phyloP scores from a whole-genome alignment of 768 basidiomycete species.

The Tephrocybe sp. region DNA sequence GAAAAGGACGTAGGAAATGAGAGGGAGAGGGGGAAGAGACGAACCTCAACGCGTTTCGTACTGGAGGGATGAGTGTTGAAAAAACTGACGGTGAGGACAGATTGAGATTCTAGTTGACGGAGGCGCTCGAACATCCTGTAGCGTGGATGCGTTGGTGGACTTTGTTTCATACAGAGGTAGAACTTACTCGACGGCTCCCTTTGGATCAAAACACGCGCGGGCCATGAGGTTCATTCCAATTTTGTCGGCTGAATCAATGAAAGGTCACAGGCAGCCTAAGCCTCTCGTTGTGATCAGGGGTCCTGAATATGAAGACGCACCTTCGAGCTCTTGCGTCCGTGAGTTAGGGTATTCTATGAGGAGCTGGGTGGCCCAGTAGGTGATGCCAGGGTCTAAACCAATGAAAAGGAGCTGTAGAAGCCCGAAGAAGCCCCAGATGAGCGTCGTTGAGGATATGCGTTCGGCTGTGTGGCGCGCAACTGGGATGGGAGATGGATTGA shows the following conservation, averaged over 20 bases:
- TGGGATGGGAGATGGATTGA: slow-evolving; percentile 1
- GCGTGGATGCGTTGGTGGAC: not conserved
- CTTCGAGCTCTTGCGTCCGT: slow-evolving; percentile 78
- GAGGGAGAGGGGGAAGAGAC: slow-evolving; percentile 13
- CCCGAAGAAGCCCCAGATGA: slow-evolving; percentile 38
- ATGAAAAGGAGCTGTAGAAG: slow-evolving; percentile 46
- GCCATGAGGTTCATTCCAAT: slow-evolving; percentile 82
- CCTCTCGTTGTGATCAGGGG: not conserved
- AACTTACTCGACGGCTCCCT: slow-evolving; percentile 66
- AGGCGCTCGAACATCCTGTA: slow-evolving; percentile 72
- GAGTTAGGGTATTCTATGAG: slow-evolving; percentile 80
- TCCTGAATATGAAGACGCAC: slow-evolving; percentile 25
- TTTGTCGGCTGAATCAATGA: slow-evolving; percentile 60
- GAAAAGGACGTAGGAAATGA: not conserved
- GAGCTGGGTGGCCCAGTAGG: slow-evolving; percentile 33
- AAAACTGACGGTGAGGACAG: slow-evolving; percentile 45
- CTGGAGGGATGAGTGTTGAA: slow-evolving; percentile 81
- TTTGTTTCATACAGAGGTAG: not conserved
- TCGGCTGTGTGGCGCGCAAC: slow-evolving; percentile 50
- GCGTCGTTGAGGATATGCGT: slow-evolving; percentile 43
- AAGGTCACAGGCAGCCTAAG: not conserved
- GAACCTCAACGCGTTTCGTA: slow-evolving; percentile 66
- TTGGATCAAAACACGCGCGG: slow-evolving; percentile 84
- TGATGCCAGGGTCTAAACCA: slow-evolving; percentile 53
- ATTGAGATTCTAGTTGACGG: slow-evolving; percentile 47